Evolutionary conservation across 345 rosid genomes (phyloP).

Genomic region (Cardamine resedifolia): DNA sequence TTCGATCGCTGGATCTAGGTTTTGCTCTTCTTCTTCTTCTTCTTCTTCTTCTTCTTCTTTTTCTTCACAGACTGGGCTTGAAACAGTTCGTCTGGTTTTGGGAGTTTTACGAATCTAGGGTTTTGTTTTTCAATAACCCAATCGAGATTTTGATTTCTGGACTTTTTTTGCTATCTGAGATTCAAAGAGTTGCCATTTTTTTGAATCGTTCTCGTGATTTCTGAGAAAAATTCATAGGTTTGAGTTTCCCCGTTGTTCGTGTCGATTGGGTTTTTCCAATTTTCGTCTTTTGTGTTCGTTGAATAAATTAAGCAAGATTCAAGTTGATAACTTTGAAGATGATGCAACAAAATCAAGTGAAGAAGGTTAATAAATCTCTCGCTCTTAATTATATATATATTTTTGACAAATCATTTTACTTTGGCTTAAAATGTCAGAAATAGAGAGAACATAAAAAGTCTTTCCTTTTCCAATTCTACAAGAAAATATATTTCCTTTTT

Average conservation of each 20-base stretch:
- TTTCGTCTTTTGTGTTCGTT: not conserved
- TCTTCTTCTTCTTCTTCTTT: not conserved
- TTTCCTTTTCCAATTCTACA: not conserved
- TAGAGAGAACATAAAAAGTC: not conserved
- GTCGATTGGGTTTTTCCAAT: not conserved
- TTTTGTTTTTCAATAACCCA: not conserved
- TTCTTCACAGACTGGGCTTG: conserved; percentile 3
- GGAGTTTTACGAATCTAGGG: conserved; percentile 16
- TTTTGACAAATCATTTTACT: no score
- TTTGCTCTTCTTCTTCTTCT: not conserved
- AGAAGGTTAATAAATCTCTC: conserved; percentile 23
- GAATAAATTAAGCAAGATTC: not conserved
- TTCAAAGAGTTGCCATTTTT: not conserved
- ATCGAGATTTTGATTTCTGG: conserved; percentile 5
- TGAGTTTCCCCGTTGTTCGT: conserved; percentile 4
- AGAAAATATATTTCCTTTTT: conserved; percentile 1
- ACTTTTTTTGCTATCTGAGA: conserved; percentile 1
- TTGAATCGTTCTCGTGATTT: not conserved
- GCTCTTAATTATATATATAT: not conserved
- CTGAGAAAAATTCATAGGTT: not conserved
- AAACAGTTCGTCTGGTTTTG: not conserved
- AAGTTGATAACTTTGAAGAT: conserved; percentile 12
- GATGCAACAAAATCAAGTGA: conserved; percentile 38
- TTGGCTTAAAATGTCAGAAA: not conserved
- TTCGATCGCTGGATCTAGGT: conserved; percentile 35